phyloP scores from a whole-genome alignment of 1,139 yeast species.

The Petasospora fabianii region DNA sequence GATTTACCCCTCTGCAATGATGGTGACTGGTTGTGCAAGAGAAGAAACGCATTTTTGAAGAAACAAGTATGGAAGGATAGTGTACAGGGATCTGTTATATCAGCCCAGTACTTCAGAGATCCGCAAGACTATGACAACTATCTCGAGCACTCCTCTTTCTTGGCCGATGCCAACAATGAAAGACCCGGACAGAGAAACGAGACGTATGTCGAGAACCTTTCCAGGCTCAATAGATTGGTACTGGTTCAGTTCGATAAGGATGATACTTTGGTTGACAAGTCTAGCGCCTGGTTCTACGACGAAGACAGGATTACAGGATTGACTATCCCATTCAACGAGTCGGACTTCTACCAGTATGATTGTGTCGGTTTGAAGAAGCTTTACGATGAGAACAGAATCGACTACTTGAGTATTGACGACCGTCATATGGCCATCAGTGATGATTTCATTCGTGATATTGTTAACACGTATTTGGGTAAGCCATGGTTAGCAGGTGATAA shows the following conservation, averaged over 20 bases:
- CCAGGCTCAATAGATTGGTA: slow-evolving; percentile 47
- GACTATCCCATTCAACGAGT: slow-evolving; percentile 44
- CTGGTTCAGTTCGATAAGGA: slow-evolving; percentile 60
- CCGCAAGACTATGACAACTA: slow-evolving; percentile 43
- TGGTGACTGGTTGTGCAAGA: slow-evolving; percentile 59
- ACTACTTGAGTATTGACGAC: slow-evolving; percentile 52
- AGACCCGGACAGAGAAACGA: slow-evolving; percentile 27
- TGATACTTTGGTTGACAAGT: slow-evolving; percentile 67
- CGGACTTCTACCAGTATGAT: slow-evolving; percentile 49
- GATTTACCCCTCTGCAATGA: slow-evolving; percentile 62
- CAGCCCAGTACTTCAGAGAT: slow-evolving; percentile 74
- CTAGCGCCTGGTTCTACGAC: slow-evolving; percentile 66
- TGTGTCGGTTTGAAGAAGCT: slow-evolving; percentile 56
- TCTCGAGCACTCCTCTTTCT: slow-evolving; percentile 45
- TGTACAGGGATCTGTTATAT: slow-evolving; percentile 56
- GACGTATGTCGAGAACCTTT: slow-evolving; percentile 42
- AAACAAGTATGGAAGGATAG: slow-evolving; percentile 57
- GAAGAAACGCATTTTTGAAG: slow-evolving; percentile 51
- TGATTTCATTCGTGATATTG: slow-evolving; percentile 40
- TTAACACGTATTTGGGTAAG: slow-evolving; percentile 33
- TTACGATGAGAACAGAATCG: slow-evolving; percentile 40
- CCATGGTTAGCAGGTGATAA: slow-evolving; percentile 6
- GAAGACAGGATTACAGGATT: slow-evolving; percentile 41
- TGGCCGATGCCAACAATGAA: slow-evolving; percentile 72
- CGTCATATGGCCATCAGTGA: slow-evolving; percentile 64